Evolutionary conservation across 176 grass and related monocot genomes (phyloP).

Genomic region (barley (Hordeum vulgare)): DNA sequence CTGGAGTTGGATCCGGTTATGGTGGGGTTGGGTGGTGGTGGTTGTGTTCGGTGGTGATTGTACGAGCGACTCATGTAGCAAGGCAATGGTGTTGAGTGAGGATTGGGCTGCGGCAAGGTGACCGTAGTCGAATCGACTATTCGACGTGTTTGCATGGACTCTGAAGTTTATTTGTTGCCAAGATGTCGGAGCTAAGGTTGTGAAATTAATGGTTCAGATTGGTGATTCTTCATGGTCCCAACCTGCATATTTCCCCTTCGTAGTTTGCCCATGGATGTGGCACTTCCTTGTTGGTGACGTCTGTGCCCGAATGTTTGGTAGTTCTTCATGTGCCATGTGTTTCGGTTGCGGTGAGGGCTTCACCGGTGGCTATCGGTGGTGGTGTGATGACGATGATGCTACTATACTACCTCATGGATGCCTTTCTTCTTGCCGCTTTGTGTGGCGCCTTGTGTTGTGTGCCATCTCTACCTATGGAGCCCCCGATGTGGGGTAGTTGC

Average conservation of each 20-base stretch:
- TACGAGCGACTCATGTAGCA: not conserved
- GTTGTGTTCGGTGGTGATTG: not conserved
- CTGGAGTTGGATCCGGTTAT: not conserved
- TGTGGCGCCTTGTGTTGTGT: not conserved
- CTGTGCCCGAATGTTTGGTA: not conserved
- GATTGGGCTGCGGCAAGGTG: not conserved
- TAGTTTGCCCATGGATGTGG: too few species aligned
- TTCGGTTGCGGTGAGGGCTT: not conserved
- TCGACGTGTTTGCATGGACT: not conserved
- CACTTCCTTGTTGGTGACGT: not conserved
- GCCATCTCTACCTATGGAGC: not conserved
- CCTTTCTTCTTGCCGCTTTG: not conserved
- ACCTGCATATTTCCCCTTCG: not conserved
- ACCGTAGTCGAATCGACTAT: not conserved
- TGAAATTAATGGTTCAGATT: not conserved
- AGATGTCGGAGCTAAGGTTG: too few species aligned
- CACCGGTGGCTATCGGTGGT: not conserved
- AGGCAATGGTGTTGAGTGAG: not conserved
- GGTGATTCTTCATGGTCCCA: not conserved
- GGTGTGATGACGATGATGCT: not conserved
- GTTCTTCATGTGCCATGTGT: not conserved
- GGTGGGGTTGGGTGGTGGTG: not conserved
- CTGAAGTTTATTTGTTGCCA: too few species aligned
- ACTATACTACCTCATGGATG: not conserved
- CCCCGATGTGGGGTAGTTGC: not conserved